Percentiles rank a stretch among this genome's conserved stretches.
phyloP scores from a whole-genome alignment of 176 grass and related monocot genomes.

The Chloris gayana region DNA sequence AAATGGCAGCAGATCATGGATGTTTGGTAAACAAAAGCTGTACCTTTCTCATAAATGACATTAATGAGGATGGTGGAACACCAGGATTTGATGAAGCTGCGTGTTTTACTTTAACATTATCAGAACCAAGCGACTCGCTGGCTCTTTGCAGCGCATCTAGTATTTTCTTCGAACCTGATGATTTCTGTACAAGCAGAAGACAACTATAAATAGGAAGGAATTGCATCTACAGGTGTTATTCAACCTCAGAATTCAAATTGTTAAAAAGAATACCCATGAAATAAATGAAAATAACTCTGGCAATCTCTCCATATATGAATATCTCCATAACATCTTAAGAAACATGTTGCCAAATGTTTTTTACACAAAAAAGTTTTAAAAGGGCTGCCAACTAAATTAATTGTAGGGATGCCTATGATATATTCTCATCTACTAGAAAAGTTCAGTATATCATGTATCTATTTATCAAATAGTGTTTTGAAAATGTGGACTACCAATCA shows the following conservation, averaged over 20 bases:
- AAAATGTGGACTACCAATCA: neutral
- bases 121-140: slow-evolving; percentile 83
- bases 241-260: neutral
- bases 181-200: slow-evolving; percentile 58
- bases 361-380: neutral
- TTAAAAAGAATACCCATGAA: slow-evolving; percentile 13
- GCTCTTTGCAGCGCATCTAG: slow-evolving; percentile 72
- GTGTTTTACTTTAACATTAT: slow-evolving; percentile 81
- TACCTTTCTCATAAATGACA: slow-evolving; percentile 91
- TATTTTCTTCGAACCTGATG: slow-evolving; percentile 68
- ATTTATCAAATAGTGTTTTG: neutral
- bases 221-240: neutral
- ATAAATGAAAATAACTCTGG: slow-evolving; percentile 15
- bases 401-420: neutral
- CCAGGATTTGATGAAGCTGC: slow-evolving; percentile 83
- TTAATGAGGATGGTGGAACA: slow-evolving; percentile 92
- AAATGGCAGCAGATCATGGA: slow-evolving; percentile 19
- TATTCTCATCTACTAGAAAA: neutral
- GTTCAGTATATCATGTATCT: neutral
- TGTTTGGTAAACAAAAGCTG: slow-evolving; percentile 28
- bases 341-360: neutral
- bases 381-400: neutral
- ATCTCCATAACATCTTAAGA: slow-evolving; percentile 13
- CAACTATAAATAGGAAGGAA: slow-evolving; percentile 25
- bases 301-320: neutral